Base-by-base conservation (phyloP, 2,329 filamentous ascomycete genomes). In the Acrodontium crateriforme region DNA sequence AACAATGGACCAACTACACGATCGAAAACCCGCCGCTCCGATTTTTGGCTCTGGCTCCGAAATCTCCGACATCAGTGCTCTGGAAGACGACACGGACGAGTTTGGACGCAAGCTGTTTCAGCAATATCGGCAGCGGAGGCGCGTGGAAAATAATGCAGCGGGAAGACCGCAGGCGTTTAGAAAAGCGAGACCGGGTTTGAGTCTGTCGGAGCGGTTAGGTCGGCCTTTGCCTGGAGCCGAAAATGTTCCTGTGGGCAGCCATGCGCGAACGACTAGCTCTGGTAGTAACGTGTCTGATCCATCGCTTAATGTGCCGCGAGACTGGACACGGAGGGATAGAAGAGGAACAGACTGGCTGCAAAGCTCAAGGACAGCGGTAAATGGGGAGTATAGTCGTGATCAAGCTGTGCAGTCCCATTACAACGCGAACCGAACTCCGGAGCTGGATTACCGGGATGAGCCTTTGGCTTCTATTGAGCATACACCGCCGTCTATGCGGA, bases 241-340 rank as follows among this genome's bases (percentile, higher is more conserved):
- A 22, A 8, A 8, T 22, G 20, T 22, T 27, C 18, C 21, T 25
- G 24, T 12, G 20, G 24, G 23, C 27, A 13, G 25, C 24, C 18
- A 22, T 27, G 28, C 21, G 20, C 27, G 24, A 27, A 24, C 22
- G 26, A 42, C 39, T 9, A 50, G 47, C 18, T 35, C 31, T 23
- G 42, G 38, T 9, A 57, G 56, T 41, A 52, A 41, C 27, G 54
- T 47, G 16, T 38, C 53, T 16, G 58, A 62, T 30, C 59, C 59
- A 14, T 55, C 59, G 3, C 37, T 63, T 19, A 57, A 58, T 18
- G 45, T 56, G 32, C 63, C 62, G 19, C 42, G 51, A 21, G 46
- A 55, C 36, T 66, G 63, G 62, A 62, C 60, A n/a, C 45, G 58
- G 30, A 63, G 59, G 41, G 55, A 48, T 15, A 54, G 55, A 30